Conservation (phyloP, 345 rosid genomes). For the Populus alba region DNA sequence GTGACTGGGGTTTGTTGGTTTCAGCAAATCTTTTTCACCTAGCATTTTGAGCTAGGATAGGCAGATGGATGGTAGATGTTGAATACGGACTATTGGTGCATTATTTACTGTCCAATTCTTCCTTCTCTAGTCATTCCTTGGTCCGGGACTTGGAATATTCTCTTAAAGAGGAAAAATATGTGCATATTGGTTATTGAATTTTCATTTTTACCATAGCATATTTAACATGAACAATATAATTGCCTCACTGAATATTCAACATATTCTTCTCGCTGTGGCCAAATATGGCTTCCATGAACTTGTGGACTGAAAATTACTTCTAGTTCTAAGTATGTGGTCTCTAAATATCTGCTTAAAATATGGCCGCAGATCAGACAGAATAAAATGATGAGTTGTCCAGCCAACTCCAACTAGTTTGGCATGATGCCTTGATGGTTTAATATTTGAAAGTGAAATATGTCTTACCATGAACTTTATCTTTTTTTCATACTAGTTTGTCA, state of each 20-base stretch:
- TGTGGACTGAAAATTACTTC: neutral
- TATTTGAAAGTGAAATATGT: neutral
- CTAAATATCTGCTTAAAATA: neutral
- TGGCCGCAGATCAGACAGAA: neutral
- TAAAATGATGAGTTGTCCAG: neutral
- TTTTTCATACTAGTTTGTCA: neutral
- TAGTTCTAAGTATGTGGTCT: neutral
- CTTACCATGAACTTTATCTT: neutral
- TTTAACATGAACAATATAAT: neutral
- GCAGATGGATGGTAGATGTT: neutral
- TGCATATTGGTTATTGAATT: neutral
- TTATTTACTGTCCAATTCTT: neutral
- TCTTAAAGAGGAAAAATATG: neutral
- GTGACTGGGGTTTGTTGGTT: neutral
- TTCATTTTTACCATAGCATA: neutral
- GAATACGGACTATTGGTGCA: neutral
- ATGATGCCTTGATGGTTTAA: neutral
- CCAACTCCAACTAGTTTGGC: neutral
- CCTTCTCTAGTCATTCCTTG: neutral
- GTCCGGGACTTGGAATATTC: neutral
- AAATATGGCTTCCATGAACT: neutral
- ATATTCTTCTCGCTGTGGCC: neutral
- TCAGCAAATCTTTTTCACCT: neutral
- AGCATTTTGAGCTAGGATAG: neutral
- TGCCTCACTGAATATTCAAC: neutral